Evolutionary conservation across 164 flowering plant genomes (phyloP), one percentile per base, ranked within the genome.

Genomic region (Macadamia integrifolia): DNA sequence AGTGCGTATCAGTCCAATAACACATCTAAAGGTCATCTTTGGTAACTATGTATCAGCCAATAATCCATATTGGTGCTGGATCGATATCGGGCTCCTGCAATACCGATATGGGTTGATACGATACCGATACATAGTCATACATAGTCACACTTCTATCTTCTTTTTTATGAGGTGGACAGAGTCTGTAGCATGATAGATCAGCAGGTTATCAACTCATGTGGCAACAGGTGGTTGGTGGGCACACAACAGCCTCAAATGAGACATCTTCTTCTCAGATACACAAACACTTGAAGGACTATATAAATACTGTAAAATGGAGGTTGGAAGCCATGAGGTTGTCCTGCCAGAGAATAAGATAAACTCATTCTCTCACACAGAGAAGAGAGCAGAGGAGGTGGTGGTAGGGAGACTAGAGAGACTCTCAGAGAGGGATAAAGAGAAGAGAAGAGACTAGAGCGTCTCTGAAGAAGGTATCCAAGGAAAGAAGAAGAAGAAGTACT

Each of bases 201-300:
- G 76, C 80, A 65, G 55, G 71, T 77, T 84, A 80, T 76, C 82
- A 66, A 65, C 15, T 79, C 81, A 79, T 70, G 43, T 78, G 85
- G 70, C 79, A 18, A 31, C 11, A 0, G 0, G 0, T 9, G 5
- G 71, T 77, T 80, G 76, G 78, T 40, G 1, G 63, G 56, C 9
- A 9, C 69, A 73, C 74, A 53, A 73, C 76, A 74, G 84, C 90
- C 90, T 77, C 88, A 84, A 82, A 79, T 67, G 68, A n/a, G 74
- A 76, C 75, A 58, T 74, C 80, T 62, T 46, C 50, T 65, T 67
- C 3, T 2, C 3, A 6, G 23, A 61, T 15, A 73, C 50, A 44
- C 28, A 17, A 35, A 35, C 40, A 35, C 40, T 5, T 2, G 35
- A 18, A 35, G 75, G 68, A 71, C 48, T 77, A 80, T 81, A 46